A percentile compares a stretch with the other conserved stretches of the same genome.
These are phyloP conservation scores for Closterium sp. DNA, from an alignment of 139 green algal species.

Conservation along the genomic window DNA sequence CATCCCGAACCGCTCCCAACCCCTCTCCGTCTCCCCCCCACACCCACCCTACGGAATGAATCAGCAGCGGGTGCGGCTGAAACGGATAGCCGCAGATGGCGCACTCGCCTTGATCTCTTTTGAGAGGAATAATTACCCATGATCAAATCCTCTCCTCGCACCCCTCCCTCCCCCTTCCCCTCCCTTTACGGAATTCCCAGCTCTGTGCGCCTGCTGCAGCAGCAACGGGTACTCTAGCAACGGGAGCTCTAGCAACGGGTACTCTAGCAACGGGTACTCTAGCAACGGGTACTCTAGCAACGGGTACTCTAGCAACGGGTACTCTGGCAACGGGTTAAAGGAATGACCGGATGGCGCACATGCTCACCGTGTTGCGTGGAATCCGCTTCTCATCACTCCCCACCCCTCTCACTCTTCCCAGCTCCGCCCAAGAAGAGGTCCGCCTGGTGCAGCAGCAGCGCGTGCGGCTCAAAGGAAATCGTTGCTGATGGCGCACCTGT, in stretches of 20 bases:
- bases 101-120: not conserved
- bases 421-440: constrained; percentile 57
- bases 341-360: no score
- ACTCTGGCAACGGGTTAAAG: no score
- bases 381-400: not conserved
- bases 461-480: constrained; percentile 46
- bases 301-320: no score
- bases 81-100: no score
- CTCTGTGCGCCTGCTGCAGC: no score
- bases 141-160: constrained; percentile 30
- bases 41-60: constrained; percentile 67
- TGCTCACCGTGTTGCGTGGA: no score
- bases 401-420: not conserved
- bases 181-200: not conserved
- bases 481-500: no score
- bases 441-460: constrained; percentile 68
- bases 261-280: no score
- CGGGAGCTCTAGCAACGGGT: no score
- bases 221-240: no score
- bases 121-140: constrained; percentile 14
- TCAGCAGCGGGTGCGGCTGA: constrained; percentile 57
- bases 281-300: no score
- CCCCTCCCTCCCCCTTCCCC: not conserved
- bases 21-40: constrained; percentile 10
- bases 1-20: no score